phyloP scores from a whole-genome alignment of 306 rosid species.

The Pachyrhizus erosus region DNA sequence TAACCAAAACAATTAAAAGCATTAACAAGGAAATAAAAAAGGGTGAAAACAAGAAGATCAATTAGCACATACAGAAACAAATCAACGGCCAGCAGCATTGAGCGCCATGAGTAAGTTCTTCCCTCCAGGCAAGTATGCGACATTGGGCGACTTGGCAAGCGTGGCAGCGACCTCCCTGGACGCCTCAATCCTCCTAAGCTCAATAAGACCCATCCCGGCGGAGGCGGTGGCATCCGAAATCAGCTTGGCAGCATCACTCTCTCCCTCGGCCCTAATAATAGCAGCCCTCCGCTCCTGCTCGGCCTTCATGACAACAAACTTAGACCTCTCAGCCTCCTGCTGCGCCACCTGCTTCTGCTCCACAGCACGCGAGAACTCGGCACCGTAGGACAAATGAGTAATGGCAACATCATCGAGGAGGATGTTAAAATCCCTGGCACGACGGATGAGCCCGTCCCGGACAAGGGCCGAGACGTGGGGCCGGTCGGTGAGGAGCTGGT shows the following conservation, averaged over 20 bases:
- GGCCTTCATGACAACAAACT: constrained; percentile 89
- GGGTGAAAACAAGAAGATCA: too few species aligned
- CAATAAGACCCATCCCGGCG: constrained; percentile 77
- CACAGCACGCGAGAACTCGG: constrained; percentile 82
- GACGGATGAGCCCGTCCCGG: constrained; percentile 68
- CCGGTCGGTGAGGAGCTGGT: constrained; percentile 88
- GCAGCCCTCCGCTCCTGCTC: constrained; percentile 96
- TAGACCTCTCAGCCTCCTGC: constrained; percentile 96
- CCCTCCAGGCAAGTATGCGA: constrained; percentile 72
- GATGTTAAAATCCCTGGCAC: constrained; percentile 89
- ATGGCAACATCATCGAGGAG: constrained; percentile 87
- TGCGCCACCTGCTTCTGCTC: constrained; percentile 98
- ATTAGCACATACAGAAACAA: too few species aligned
- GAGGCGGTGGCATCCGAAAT: constrained; percentile 82
- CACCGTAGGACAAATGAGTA: constrained; percentile 79
- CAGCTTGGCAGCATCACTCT: constrained; percentile 87
- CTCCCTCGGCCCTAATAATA: constrained; percentile 89
- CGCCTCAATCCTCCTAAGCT: constrained; percentile 91
- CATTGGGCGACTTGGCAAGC: constrained; percentile 84
- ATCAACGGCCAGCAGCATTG: constrained; percentile 37
- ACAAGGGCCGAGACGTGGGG: constrained; percentile 88
- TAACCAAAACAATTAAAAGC: not conserved
- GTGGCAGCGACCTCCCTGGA: constrained; percentile 84
- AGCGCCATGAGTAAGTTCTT: constrained; percentile 75
- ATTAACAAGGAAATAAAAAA: too few species aligned